Evolutionary conservation across 2,329 filamentous ascomycete genomes (phyloP).

Genomic region (Alternaria gansuensis): DNA sequence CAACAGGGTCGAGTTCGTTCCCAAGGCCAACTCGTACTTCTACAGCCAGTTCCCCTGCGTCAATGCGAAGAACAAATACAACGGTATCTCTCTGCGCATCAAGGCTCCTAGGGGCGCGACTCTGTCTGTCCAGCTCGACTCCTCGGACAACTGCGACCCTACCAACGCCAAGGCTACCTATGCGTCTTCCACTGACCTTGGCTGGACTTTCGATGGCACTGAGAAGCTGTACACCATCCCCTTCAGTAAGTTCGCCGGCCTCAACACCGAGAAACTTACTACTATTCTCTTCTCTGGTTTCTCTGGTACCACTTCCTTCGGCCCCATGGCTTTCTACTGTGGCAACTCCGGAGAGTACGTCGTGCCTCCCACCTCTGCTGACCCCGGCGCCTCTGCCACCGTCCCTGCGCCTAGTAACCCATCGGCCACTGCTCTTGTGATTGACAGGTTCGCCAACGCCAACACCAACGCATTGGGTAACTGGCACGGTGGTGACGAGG

Average conservation of each 20-base stretch:
- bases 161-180: constrained; percentile 47
- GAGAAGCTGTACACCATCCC: constrained; percentile 68
- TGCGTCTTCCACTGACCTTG: constrained; percentile 60
- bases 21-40: constrained; percentile 63
- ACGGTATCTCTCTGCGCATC: constrained; percentile 65
- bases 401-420: constrained; percentile 62
- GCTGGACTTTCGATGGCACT: constrained; percentile 68
- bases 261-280: constrained; percentile 63
- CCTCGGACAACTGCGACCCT: constrained; percentile 58
- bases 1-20: constrained; percentile 64
- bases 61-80: constrained; percentile 61
- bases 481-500: constrained; percentile 73
- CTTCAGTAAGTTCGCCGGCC: constrained; percentile 61
- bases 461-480: constrained; percentile 67
- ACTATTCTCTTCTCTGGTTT: constrained; percentile 62
- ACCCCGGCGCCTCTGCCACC: constrained; percentile 57
- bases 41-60: constrained; percentile 66
- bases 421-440: constrained; percentile 60
- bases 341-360: constrained; percentile 63
- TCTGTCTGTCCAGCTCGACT: constrained; percentile 63
- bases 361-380: constrained; percentile 55
- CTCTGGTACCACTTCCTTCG: constrained; percentile 60
- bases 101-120: constrained; percentile 62
- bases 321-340: constrained; percentile 68
- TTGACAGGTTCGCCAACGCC: constrained; percentile 67